Evolutionary conservation across 1,139 yeast species (phyloP).

Genomic region (Sporopachydermia cereana): DNA sequence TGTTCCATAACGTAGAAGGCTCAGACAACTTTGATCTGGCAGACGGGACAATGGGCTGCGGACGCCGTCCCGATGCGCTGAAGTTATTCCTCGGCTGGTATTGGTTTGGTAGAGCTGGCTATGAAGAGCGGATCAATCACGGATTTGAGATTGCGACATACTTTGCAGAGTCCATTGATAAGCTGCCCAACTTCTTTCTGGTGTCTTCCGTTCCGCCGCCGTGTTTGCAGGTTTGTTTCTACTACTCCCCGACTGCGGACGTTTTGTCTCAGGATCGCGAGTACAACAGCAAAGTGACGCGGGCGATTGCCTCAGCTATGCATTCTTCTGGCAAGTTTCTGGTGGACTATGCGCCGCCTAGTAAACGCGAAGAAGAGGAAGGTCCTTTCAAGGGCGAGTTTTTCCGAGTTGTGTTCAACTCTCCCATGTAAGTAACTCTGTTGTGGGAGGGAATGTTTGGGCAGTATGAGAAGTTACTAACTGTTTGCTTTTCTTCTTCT

Average conservation of each 20-base stretch:
- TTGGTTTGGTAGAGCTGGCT: constrained; percentile 58
- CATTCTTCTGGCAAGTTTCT: constrained; percentile 55
- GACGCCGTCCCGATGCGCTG: constrained; percentile 73
- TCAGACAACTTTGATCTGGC: constrained; percentile 67
- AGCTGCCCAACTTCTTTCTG: constrained; percentile 33
- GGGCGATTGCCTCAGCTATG: constrained; percentile 49
- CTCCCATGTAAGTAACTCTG: constrained; percentile 37
- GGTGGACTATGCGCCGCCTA: constrained; percentile 75
- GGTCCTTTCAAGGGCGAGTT: constrained; percentile 50
- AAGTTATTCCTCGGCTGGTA: constrained; percentile 75
- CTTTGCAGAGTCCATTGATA: constrained; percentile 36
- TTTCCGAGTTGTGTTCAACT: constrained; percentile 74
- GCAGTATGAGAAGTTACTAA: not conserved
- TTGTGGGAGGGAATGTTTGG: constrained; percentile 6
- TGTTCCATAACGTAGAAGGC: constrained; percentile 55
- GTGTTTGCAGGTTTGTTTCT: constrained; percentile 78
- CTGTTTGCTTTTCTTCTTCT: too few species aligned
- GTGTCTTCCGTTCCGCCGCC: constrained; percentile 53
- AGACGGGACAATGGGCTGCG: constrained; percentile 91
- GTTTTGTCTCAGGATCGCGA: constrained; percentile 20
- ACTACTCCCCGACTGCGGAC: constrained; percentile 38
- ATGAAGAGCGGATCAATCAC: constrained; percentile 51
- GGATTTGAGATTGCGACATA: constrained; percentile 55
- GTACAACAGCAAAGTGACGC: constrained; percentile 46
- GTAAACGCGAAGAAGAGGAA: constrained; percentile 33